Percentiles rank a stretch among this genome's conserved stretches.
phyloP scores from a whole-genome alignment of 345 rosid species.

The Hevea brasiliensis region DNA sequence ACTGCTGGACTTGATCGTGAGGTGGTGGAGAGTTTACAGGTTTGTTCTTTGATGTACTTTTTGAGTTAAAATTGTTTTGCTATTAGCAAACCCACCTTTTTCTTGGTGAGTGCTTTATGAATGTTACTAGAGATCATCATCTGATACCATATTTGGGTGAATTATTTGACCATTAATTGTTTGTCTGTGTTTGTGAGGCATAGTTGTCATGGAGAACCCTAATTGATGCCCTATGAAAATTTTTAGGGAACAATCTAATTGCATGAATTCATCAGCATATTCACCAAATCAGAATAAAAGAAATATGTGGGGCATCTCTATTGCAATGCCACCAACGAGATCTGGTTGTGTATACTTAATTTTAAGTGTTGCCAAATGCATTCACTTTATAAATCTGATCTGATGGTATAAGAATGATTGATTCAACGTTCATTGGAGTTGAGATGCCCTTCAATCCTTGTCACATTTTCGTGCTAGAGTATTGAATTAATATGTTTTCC shows the following conservation, averaged over 20 bases:
- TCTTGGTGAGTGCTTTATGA: too few relatives aligned
- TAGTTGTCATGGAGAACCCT: background rate
- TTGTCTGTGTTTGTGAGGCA: background rate
- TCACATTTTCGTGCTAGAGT: too few relatives aligned
- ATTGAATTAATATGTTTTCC: too few relatives aligned
- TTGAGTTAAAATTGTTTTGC: background rate
- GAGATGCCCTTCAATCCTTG: too few relatives aligned
- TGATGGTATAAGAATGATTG: background rate
- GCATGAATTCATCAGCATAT: background rate
- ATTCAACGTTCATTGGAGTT: background rate
- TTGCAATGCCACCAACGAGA: background rate
- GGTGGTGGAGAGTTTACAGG: conserved; percentile 84
- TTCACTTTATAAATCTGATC: background rate
- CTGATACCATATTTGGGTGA: background rate
- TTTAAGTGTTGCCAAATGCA: background rate
- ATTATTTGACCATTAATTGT: background rate
- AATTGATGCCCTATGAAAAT: background rate
- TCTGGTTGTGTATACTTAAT: background rate
- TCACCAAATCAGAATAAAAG: background rate
- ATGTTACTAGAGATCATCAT: too few relatives aligned
- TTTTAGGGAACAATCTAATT: background rate
- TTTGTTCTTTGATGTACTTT: conserved; percentile 32
- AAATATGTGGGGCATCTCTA: background rate
- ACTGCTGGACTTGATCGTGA: conserved; percentile 70
- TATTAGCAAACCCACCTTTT: background rate